Evolutionary conservation across 2,329 filamentous ascomycete species (phyloP), one percentile per base, ranked within the genome.

Genomic region (Seiridium cupressi): DNA sequence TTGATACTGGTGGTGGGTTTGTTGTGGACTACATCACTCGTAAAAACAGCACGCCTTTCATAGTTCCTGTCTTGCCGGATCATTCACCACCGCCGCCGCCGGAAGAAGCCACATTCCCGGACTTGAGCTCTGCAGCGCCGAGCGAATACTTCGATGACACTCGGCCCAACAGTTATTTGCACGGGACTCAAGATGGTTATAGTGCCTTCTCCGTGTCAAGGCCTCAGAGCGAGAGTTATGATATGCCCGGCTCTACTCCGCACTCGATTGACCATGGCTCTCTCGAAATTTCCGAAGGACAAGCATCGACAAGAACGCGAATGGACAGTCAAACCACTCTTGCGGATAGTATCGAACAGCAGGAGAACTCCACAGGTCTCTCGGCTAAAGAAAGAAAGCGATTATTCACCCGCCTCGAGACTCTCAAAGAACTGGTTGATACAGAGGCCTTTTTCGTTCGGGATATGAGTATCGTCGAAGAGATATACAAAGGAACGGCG

Each of bases 391-490:
- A 89, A 64, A 84, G 84, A 62, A 89, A 89, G 62, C 87, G 90
- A n/a, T 79, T 98, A 7, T 85, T 86, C 55, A 90, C 94, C 71
- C 89, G 95, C 26, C 87, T 89, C 58, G 87, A 96, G 72, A 87
- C 96, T 53, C 89, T 98, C 68, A 93, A 94, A 70, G 95, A 99
- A 74, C 80, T 99, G 44, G 84, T 97, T 51, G 93, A 97, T 69
- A 99, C 95, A 0, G 95, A 99, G 72, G 88, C 92, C 53, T 88
- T 89, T 5, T 98, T 96, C 74, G 88, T 96, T 60, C 87, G 92
- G 64, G 95, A 99, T 73, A 94, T 99, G 92, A 97, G 93, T 72
- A 94, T 99, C 57, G 90, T 97, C 2, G 92, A 96, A 70, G 93
- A 98, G 70, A 98, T 99, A 58, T 99, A 98, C 81, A 96, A 96